Conservation (phyloP, 139 green algal genomes). For the Zygnema circumcarinatum region DNA sequence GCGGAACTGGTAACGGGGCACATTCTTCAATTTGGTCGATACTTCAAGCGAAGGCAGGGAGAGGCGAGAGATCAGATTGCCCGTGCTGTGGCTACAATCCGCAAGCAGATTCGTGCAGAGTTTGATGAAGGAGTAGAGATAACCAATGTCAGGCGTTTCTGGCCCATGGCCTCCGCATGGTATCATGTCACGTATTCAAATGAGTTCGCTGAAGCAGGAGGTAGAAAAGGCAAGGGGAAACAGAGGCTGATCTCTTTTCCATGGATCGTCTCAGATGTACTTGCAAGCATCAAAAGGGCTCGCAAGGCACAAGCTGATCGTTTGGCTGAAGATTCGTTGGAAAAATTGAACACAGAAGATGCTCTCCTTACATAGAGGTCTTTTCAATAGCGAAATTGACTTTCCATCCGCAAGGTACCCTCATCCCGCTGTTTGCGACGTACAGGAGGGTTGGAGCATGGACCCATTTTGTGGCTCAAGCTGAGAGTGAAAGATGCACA, state of each 20-base stretch:
- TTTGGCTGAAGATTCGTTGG: no score
- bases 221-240: background rate
- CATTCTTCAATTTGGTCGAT: background rate
- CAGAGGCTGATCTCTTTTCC: background rate
- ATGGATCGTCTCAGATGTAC: background rate
- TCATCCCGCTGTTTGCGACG: no score
- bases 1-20: constrained; percentile 23
- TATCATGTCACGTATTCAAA: constrained; percentile 1
- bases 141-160: background rate
- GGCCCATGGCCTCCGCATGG: background rate
- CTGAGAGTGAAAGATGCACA: no score
- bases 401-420: no score
- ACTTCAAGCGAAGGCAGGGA: background rate
- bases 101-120: background rate
- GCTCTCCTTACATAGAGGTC: no score
- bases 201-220: background rate
- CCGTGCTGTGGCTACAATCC: background rate
- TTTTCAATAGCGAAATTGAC: no score
- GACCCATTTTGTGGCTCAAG: no score
- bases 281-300: constrained; percentile 7
- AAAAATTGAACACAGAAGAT: no score
- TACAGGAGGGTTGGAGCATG: no score
- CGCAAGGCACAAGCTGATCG: no score
- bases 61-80: background rate
- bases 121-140: background rate